Evolutionary conservation across 352 stramenopile genomes (phyloP), one percentile per base, ranked within the genome.

Genomic region (Pythium volutum): DNA sequence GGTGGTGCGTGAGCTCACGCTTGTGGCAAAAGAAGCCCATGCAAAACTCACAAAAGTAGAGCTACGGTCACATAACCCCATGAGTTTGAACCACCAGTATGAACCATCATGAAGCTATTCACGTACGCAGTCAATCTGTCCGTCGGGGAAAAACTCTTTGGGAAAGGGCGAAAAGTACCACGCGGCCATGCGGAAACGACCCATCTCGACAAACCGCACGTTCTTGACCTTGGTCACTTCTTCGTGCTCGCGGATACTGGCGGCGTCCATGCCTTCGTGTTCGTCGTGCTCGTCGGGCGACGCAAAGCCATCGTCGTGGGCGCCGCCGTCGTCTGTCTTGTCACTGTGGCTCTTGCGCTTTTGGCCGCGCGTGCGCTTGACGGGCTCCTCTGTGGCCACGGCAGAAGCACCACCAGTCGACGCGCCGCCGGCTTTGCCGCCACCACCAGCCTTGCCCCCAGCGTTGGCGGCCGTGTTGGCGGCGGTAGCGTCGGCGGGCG

Each of bases 131-230:
- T 95, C 84, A 23, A 92, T 88, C 34, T 81, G 81, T 34, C 87
- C 88, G 36, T 92, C 83, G 0, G 83, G 84, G 50, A 97, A 93
- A 62, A 93, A 89, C 72, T 99, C 96, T 64, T 98, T 98, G 2
- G 97, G 97, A 56, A 99, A 96, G 12, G 97, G 96, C 23, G 90
- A 98, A 69, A 98, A 99, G 73, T 99, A 99, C 95, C 95, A 98
- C 20, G 90, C 95, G 43, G 95, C 91, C 91, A 98, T 98, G 62
- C 90, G 92, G 76, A 87, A 91, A 45, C 83, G 79, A 6, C 96
- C 97, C 39, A 99, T 82, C 69, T 99, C 93, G 16, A 99, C 81
- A 66, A 91, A 97, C 14, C 91, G 84, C 34, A 99, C 93, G 84
- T 99, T 99, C 75, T 97, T 98, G 50, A 98, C 87, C 81, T 98